These are phyloP conservation scores for Mortierella sp. DNA, from an alignment of 371 early-diverging fungal species.

Conservation along the genomic window DNA sequence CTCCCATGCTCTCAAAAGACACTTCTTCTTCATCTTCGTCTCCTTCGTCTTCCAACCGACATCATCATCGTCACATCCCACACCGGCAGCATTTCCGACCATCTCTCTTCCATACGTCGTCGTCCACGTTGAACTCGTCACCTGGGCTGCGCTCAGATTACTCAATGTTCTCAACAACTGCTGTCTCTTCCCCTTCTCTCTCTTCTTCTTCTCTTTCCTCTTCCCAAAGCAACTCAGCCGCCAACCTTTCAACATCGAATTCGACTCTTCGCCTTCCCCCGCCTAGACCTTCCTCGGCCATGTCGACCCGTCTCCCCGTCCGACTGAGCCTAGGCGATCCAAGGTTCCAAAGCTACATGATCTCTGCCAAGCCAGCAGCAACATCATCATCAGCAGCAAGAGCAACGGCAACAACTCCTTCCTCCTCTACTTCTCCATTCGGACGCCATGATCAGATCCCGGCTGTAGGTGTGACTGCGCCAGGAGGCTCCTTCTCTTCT, in stretches of 20 bases:
- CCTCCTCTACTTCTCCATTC: not conserved
- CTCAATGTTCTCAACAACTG: not conserved
- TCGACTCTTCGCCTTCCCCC: conserved; percentile 11
- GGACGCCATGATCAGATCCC: conserved; percentile 9
- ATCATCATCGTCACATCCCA: not conserved
- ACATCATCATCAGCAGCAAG: not conserved
- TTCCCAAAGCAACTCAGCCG: not conserved
- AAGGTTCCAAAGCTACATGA: conserved; percentile 24
- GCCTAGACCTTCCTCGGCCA: conserved; percentile 5
- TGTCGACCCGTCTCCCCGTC: conserved; percentile 27
- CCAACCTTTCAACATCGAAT: not conserved
- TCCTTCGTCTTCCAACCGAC: conserved; percentile 2
- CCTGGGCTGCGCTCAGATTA: conserved; percentile 11
- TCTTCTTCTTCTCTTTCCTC: not conserved
- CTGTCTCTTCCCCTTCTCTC: not conserved
- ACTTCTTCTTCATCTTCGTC: conserved; percentile 16
- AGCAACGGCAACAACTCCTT: not conserved
- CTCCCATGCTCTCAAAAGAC: conserved; percentile 37
- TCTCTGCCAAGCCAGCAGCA: conserved; percentile 15
- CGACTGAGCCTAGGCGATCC: conserved; percentile 35
- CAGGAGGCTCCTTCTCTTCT: conserved; percentile 4
- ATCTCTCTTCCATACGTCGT: not conserved
- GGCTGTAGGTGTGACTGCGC: conserved; percentile 7
- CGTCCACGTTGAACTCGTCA: not conserved
- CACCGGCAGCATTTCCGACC: conserved; percentile 4